phyloP scores from a whole-genome alignment of 768 basidiomycete species.

The Phlegmacium glaucopus region DNA sequence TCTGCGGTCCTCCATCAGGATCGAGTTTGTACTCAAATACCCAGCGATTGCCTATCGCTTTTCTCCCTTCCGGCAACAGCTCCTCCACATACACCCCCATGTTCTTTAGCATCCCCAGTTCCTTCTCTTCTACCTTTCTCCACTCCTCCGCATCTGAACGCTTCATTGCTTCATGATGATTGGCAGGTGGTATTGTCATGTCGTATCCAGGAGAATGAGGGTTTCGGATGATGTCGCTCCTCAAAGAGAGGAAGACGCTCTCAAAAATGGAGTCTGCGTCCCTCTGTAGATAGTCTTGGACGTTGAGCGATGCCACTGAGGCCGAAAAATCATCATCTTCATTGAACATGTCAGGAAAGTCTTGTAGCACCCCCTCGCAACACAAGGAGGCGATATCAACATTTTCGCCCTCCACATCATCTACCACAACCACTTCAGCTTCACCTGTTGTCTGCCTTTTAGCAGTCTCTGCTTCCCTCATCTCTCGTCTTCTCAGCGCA shows the following conservation, averaged over 20 bases:
- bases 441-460: too few relatives aligned
- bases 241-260: slow-evolving; percentile 3
- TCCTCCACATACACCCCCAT: slow-evolving; percentile 9
- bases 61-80: slow-evolving; percentile 1
- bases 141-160: slow-evolving; percentile 6
- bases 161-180: slow-evolving; percentile 8
- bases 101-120: slow-evolving; percentile 6
- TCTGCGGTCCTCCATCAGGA: background rate
- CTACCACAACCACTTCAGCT: too few relatives aligned
- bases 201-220: slow-evolving; percentile 1
- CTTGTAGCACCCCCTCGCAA: too few relatives aligned
- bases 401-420: too few relatives aligned
- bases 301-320: slow-evolving; percentile 2
- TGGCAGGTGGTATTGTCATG: slow-evolving; percentile 4
- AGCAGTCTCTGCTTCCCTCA: too few relatives aligned
- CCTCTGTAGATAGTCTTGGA: slow-evolving; percentile 6
- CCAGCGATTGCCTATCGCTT: slow-evolving; percentile 11
- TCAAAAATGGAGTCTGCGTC: slow-evolving; percentile 4
- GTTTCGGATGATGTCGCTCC: slow-evolving; percentile 2
- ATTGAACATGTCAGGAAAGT: background rate
- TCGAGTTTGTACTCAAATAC: slow-evolving; percentile 8
- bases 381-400: too few relatives aligned
- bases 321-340: background rate
- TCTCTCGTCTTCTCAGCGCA: too few relatives aligned
- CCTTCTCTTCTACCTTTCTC: slow-evolving; percentile 8